Evolutionary conservation across 768 basidiomycete genomes (phyloP), one percentile per base, ranked within the genome.

Genomic region (Phanerochaete sordida): DNA sequence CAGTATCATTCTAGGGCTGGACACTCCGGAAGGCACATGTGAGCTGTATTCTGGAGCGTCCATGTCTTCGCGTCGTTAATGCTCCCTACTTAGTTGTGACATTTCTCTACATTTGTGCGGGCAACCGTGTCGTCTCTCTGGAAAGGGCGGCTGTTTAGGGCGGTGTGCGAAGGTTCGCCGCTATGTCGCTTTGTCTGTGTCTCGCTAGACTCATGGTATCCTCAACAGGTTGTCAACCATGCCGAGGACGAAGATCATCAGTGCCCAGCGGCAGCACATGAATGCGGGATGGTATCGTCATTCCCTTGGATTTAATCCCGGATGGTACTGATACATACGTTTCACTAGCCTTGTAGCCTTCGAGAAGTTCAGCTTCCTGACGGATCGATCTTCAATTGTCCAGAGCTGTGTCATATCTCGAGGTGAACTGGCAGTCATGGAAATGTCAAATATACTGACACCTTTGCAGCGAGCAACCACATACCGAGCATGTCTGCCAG

Each of bases 11-110:
- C 28, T 59, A 86, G 84, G n/a, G 84, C 84, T 31, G 86, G 85
- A 0, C 85, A 87, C 60, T 68, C 77, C 24, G 83, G 82, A 15
- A 73, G 71, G 11, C 85, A 86, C 62, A 75, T 84, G 85, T 85
- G n/a, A n/a, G n/a, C n/a, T n/a, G n/a, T n/a, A n/a, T n/a, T n/a
- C n/a, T n/a, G n/a, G n/a, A n/a, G n/a, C n/a, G n/a, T n/a, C n/a
- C n/a, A n/a, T n/a, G n/a, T n/a, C n/a, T n/a, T n/a, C n/a, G n/a
- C n/a, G n/a, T n/a, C n/a, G n/a, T n/a, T n/a, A 19, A 43, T 43
- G 39, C 5, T 16, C 11, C 39, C 33, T 44, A 31, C 37, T 48
- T 56, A 87, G 86, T 57, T 87, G 85, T 60, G 70, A 77, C 30
- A 74, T 79, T 1, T 78, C 76, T 26, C 65, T 71, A 26, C 81